A percentile compares a stretch with the other conserved stretches of the same genome.
Evolutionary conservation across 2,329 filamentous ascomycete genomes (phyloP).

Genomic region (Parafenestella ontariensis): DNA sequence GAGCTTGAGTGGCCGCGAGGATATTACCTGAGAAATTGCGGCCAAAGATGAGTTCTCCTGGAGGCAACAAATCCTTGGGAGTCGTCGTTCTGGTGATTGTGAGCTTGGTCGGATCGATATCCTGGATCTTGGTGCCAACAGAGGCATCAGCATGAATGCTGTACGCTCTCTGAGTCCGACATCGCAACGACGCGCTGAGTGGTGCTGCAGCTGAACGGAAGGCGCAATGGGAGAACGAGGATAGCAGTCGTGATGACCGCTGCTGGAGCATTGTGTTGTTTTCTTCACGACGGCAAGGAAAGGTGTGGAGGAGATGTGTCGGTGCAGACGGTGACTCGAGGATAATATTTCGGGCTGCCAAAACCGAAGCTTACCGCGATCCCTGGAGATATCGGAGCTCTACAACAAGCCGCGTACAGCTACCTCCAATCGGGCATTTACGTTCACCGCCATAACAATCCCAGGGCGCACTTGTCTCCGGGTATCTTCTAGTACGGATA

Average conservation of each 20-base stretch:
- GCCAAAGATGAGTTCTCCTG: slow-evolving; percentile 88
- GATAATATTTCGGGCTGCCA: slow-evolving; percentile 29
- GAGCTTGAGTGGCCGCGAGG: slow-evolving; percentile 7
- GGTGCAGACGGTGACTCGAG: slow-evolving; percentile 15
- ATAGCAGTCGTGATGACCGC: slow-evolving; percentile 44
- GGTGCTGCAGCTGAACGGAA: slow-evolving; percentile 34
- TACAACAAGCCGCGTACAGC: slow-evolving; percentile 14
- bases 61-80: slow-evolving; percentile 76
- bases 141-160: slow-evolving; percentile 58
- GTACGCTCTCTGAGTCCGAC: slow-evolving; percentile 55
- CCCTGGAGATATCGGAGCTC: slow-evolving; percentile 15
- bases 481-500: slow-evolving; percentile 28
- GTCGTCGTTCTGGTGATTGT: slow-evolving; percentile 74
- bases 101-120: slow-evolving; percentile 80
- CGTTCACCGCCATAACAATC: slow-evolving; percentile 2
- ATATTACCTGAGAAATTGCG: slow-evolving; percentile 81
- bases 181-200: slow-evolving; percentile 53
- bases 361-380: slow-evolving; percentile 37
- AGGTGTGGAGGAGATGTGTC: slow-evolving; percentile 15
- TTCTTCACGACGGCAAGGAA: slow-evolving; percentile 13
- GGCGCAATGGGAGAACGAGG: slow-evolving; percentile 38
- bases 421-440: slow-evolving; percentile 24
- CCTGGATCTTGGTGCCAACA: slow-evolving; percentile 62
- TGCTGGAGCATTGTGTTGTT: slow-evolving; percentile 46
- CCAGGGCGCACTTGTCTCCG: slow-evolving; percentile 27